phyloP scores from a whole-genome alignment of 1,284 basidiomycete species.

The Ceratobasidium sp. region DNA sequence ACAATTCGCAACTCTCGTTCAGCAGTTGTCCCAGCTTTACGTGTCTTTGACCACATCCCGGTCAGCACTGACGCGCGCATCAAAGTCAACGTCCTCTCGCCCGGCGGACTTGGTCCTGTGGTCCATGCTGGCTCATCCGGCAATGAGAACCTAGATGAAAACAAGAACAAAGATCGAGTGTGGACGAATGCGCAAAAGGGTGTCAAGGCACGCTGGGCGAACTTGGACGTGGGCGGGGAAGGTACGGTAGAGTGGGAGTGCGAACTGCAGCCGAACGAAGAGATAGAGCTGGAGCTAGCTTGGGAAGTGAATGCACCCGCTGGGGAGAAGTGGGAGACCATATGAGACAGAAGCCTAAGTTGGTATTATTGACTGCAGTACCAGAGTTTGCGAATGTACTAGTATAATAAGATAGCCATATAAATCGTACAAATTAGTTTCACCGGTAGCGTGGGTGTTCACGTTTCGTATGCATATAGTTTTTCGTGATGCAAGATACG shows the following conservation, averaged over 20 bases:
- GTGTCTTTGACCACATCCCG: slow-evolving; percentile 52
- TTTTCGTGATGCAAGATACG: too few species aligned
- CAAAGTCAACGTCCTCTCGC: slow-evolving; percentile 52
- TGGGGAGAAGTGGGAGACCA: slow-evolving; percentile 47
- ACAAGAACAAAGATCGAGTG: slow-evolving; percentile 6
- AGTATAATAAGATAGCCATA: not conserved
- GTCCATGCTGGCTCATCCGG: not conserved
- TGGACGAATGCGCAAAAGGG: slow-evolving; percentile 41
- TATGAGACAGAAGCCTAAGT: not conserved
- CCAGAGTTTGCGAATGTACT: not conserved
- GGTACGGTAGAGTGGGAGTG: slow-evolving; percentile 53
- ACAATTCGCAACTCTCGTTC: slow-evolving; percentile 52
- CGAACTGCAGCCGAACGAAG: slow-evolving; percentile 44
- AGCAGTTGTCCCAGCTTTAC: slow-evolving; percentile 44
- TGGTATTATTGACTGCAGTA: not conserved
- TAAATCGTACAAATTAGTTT: not conserved
- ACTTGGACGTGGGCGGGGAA: slow-evolving; percentile 43
- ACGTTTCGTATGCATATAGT: not conserved
- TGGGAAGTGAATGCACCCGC: slow-evolving; percentile 52
- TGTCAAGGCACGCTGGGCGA: slow-evolving; percentile 46
- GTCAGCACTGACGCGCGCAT: slow-evolving; percentile 51
- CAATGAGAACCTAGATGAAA: slow-evolving; percentile 3
- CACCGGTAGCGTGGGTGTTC: not conserved
- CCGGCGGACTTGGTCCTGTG: slow-evolving; percentile 41
- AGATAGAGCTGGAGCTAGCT: slow-evolving; percentile 47